Evolutionary conservation across 345 rosid genomes (phyloP).

Genomic region (Eucalyptus camaldulensis): DNA sequence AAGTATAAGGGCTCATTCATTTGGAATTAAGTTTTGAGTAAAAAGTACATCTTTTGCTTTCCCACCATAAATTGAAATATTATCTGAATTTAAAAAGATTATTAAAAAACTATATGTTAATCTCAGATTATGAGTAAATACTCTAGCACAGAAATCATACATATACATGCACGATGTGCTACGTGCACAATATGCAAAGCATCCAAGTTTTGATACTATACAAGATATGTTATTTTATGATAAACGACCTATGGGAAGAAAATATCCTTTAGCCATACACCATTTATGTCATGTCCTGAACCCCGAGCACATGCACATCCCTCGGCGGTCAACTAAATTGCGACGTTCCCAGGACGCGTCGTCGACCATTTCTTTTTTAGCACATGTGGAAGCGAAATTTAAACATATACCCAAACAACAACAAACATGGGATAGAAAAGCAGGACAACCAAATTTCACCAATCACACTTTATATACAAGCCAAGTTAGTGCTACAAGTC

Average conservation of each 20-base stretch:
- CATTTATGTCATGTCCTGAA: accelerated
- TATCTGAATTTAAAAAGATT: background rate
- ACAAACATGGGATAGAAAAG: too few species aligned
- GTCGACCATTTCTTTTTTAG: accelerated
- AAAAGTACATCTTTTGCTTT: background rate
- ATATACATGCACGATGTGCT: background rate
- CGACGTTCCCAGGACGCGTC: accelerated
- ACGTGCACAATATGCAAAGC: background rate
- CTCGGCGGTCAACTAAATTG: too few species aligned
- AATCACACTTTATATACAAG: too few species aligned
- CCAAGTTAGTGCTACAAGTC: too few species aligned
- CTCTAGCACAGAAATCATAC: background rate
- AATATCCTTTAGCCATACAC: background rate
- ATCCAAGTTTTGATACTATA: background rate
- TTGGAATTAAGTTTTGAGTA: background rate
- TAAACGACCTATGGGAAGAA: background rate
- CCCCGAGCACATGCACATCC: too few species aligned
- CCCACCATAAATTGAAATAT: background rate
- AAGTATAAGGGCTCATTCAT: background rate
- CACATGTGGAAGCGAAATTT: too few species aligned
- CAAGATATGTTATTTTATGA: background rate
- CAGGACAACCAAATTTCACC: too few species aligned
- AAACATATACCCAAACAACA: too few species aligned
- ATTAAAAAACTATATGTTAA: background rate
- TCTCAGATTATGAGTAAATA: background rate